phyloP scores from a whole-genome alignment of 2,329 filamentous ascomycete species.

The Fusarium camptoceras region DNA sequence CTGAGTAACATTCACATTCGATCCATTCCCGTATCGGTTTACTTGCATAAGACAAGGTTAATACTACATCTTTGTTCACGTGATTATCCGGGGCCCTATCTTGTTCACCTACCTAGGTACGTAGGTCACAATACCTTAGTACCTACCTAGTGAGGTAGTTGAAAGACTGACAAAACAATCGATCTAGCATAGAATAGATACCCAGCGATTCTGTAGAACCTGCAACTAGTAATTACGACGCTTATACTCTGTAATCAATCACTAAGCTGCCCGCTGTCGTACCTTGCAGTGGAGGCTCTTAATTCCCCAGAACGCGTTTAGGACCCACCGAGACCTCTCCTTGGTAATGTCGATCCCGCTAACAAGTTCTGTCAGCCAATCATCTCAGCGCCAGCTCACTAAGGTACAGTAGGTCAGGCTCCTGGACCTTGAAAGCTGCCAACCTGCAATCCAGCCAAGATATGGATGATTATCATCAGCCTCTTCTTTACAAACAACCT shows the following conservation, averaged over 20 bases:
- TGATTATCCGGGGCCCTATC: constrained; percentile 5
- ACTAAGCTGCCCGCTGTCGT: background rate
- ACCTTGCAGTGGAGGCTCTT: background rate
- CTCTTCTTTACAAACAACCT: constrained; percentile 2
- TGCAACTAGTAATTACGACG: too few species aligned
- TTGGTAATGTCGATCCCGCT: constrained; percentile 21
- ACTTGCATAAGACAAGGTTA: background rate
- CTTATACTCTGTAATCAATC: too few species aligned
- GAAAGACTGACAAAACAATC: background rate
- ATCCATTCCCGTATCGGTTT: background rate
- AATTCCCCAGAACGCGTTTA: constrained; percentile 28
- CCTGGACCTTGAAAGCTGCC: constrained; percentile 25
- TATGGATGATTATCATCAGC: constrained; percentile 14
- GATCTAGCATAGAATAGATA: too few species aligned
- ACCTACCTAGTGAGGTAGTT: background rate
- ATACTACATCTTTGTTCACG: background rate
- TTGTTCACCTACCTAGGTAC: too few species aligned
- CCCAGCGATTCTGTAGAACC: too few species aligned
- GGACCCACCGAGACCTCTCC: constrained; percentile 4
- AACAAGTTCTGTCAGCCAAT: constrained; percentile 37
- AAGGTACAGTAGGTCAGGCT: constrained; percentile 4
- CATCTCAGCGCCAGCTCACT: constrained; percentile 21
- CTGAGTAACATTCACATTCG: background rate
- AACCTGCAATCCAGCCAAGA: constrained; percentile 17
- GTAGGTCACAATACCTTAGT: too few species aligned